phyloP scores from a whole-genome alignment of 2,329 filamentous ascomycete species.

The Venturia pyrina region DNA sequence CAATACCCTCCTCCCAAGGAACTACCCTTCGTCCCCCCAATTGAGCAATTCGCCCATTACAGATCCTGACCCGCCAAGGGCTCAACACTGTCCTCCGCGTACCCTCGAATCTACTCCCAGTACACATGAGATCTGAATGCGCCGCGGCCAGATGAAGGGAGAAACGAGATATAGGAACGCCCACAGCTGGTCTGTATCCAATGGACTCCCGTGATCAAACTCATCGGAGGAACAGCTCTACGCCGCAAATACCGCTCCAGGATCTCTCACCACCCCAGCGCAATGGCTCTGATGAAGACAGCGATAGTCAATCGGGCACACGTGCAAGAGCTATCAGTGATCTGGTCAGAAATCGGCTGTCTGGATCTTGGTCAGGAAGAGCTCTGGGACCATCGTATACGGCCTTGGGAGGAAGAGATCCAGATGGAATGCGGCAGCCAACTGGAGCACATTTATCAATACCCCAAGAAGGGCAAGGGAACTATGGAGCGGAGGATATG shows the following conservation, averaged over 20 bases:
- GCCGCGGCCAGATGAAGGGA: constrained; percentile 4
- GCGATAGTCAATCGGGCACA: constrained; percentile 19
- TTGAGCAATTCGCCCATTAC: not conserved
- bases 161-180: constrained; percentile 2
- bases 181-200: constrained; percentile 6
- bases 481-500: constrained; percentile 28
- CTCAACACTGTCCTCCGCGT: not conserved
- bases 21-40: not conserved
- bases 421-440: constrained; percentile 34
- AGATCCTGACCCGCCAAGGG: not conserved
- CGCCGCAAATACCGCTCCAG: constrained; percentile 13
- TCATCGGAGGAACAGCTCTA: constrained; percentile 11
- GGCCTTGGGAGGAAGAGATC: constrained; percentile 30
- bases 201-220: constrained; percentile 12
- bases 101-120: not conserved
- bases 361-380: constrained; percentile 14
- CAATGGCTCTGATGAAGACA: constrained; percentile 17
- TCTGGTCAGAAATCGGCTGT: constrained; percentile 4
- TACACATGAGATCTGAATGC: constrained; percentile 1
- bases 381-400: constrained; percentile 13
- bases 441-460: constrained; percentile 23
- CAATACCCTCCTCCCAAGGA: not conserved
- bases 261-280: constrained; percentile 34
- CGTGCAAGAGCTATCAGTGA: constrained; percentile 18
- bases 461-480: constrained; percentile 23